Percentiles rank a stretch among this genome's conserved stretches.
phyloP scores from a whole-genome alignment of 2,329 filamentous ascomycete species.

The Colletotrichum filicis region DNA sequence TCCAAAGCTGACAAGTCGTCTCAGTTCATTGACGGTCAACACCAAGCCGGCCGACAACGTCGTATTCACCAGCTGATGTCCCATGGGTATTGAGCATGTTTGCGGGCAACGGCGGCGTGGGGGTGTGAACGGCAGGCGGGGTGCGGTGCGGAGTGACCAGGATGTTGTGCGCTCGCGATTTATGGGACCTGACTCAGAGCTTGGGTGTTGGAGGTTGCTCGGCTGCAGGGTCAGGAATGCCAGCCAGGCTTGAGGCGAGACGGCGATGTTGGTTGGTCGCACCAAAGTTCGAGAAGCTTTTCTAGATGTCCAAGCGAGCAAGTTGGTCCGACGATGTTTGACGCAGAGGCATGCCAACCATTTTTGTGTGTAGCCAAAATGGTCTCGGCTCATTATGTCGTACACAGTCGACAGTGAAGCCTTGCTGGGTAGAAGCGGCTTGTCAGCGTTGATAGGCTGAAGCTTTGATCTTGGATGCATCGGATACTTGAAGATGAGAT shows the following conservation, averaged over 20 bases:
- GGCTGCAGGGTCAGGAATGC: background rate
- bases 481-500: background rate
- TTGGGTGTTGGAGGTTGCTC: background rate
- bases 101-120: constrained; percentile 3
- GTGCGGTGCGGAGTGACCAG: constrained; percentile 1
- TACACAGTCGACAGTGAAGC: background rate
- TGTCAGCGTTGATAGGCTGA: background rate
- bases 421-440: background rate
- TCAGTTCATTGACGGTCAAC: constrained; percentile 42
- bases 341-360: background rate
- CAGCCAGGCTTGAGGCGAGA: background rate
- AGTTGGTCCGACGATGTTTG: background rate
- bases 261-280: background rate
- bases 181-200: constrained; percentile 25
- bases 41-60: constrained; percentile 45
- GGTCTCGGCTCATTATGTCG: background rate
- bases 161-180: constrained; percentile 1
- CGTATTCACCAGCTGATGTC: constrained; percentile 37
- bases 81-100: background rate
- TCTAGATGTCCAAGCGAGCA: background rate
- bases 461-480: background rate
- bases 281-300: constrained; percentile 11
- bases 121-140: background rate
- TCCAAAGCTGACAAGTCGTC: constrained; percentile 24
- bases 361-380: background rate